Conservation (phyloP, 1,284 basidiomycete genomes). For the Melampsora americana region DNA sequence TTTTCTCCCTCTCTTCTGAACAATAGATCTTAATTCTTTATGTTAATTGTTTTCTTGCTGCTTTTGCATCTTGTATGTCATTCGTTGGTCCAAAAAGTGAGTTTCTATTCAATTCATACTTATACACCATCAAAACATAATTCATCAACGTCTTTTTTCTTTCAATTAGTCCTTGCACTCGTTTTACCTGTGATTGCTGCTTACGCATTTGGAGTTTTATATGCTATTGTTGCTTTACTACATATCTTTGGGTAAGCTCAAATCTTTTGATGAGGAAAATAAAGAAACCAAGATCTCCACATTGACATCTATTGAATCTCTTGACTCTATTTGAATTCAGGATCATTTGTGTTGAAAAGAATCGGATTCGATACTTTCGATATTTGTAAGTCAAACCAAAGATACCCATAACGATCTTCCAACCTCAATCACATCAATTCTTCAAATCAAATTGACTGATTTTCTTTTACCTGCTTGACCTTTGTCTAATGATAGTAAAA, state of each 20-base stretch:
- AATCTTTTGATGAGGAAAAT: too few species aligned
- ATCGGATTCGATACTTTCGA: slow-evolving; percentile 28
- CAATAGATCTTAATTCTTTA: slow-evolving; percentile 40
- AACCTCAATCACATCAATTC: too few species aligned
- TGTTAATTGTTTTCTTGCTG: slow-evolving; percentile 21
- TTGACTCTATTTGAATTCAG: neutral
- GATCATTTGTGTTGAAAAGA: slow-evolving; percentile 26
- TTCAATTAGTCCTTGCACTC: slow-evolving; percentile 32
- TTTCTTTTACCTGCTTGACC: neutral
- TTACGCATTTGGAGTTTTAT: slow-evolving; percentile 35
- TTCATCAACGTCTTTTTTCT: neutral
- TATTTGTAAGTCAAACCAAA: slow-evolving; percentile 37
- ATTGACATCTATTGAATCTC: too few species aligned
- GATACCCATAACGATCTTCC: too few species aligned
- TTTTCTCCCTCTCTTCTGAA: neutral
- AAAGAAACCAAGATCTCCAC: too few species aligned
- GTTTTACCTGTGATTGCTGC: slow-evolving; percentile 20
- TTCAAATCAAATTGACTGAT: too few species aligned
- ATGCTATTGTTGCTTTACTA: slow-evolving; percentile 9
- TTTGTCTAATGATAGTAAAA: too few species aligned
- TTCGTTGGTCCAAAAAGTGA: slow-evolving; percentile 41
- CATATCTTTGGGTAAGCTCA: slow-evolving; percentile 30
- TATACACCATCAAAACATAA: neutral
- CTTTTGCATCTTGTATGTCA: slow-evolving; percentile 32
- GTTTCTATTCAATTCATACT: neutral